Base-by-base conservation (phyloP, 1,139 yeast genomes). In the Keqinozyma sinolaborantium region DNA sequence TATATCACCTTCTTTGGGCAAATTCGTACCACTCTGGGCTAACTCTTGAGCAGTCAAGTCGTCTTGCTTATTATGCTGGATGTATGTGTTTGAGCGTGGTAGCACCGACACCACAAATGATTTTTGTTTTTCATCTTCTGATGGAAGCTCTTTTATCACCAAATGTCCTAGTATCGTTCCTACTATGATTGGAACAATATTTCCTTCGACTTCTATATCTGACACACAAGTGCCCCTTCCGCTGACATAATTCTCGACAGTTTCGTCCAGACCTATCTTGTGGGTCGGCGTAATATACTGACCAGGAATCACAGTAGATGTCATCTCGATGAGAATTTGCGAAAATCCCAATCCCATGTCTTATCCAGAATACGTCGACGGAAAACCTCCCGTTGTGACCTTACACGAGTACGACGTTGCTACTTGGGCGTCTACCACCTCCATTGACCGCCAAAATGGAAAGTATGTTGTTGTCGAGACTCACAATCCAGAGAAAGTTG, bases 1-100 rank as follows among this genome's bases (percentile, higher is more conserved):
- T 10, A 82, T 58, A 53, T 90, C 96, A 26, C 86, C 84, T 42
- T 87, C 96, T 41, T 78, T 77, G 3, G 98, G 97, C 34, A 92
- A 64, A 36, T 71, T 73, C 32, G 73, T 77, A 13, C 79, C 51
- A 9, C 51, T 47, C 10, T 14, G 11, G 18, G 11, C 10, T 10
- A 16, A 13, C 15, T 25, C 33, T 5, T 26, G 23, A 21, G 15
- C 23, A 10, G 21, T 18, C 21, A 18, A 18, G 10, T 18, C 10
- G 9, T 18, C 10, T n/a, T n/a, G n/a, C 7, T 18, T 13, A 23
- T 23, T 23, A 38, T 56, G 56, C 36, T 60, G 50, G 35, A 58
- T 55, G 38, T 65, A 61, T 4, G 63, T 54, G 35, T 58, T 58
- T 11, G 58, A 44, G 16, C 48, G 49, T 11, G 62, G 57, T 31